Base-by-base conservation (phyloP, 352 stramenopile species). In the Globisporangium recalcitrans region DNA sequence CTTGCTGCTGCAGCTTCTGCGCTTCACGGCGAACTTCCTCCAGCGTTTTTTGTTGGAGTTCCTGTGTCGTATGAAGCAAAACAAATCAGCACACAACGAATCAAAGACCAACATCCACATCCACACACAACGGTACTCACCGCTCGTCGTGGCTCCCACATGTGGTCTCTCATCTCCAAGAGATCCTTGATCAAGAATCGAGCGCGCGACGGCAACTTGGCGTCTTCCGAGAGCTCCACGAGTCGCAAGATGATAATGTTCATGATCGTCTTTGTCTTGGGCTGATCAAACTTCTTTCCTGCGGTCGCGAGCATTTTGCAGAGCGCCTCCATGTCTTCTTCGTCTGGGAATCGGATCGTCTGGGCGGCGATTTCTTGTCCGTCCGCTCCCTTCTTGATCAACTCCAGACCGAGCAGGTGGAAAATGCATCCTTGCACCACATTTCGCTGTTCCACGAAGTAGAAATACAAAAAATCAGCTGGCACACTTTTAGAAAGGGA, bases 241-340 rank as follows among this genome's bases (percentile, higher is more conserved):
- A 95, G 73, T 9, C 85, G 85, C 51, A 93, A 63, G 58, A 96
- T 90, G 52, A 94, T 82, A 38, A 93, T 89, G 38, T 89, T 85
- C 87, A 96, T 96, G 42, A 90, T 79, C 11, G 65, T 81, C 52
- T 89, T 87, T 2, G 70, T 82, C 57, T 88, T 85, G 0, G 78
- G 77, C 31, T 92, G 80, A 46, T 96, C 87, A 52, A 91, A 91
- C 65, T 95, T 95, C 69, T 96, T 96, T 47, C 87, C 87, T 13
- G 78, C 78, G 1, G 87, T 96, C 11, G 69, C 75, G 7, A 96
- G 69, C 69, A 96, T 85, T 65, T 95, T 94, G 73, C 87, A 96
- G 31, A 96, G 69, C 16, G 87, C 85, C 62, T 96, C 87, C 42
- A 95, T 56, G 38, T 95, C 84, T 63, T 91, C 73, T 69, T 96